Evolutionary conservation across 2,329 filamentous ascomycete species (phyloP).

Genomic region (Amauroascus verrucosus): DNA sequence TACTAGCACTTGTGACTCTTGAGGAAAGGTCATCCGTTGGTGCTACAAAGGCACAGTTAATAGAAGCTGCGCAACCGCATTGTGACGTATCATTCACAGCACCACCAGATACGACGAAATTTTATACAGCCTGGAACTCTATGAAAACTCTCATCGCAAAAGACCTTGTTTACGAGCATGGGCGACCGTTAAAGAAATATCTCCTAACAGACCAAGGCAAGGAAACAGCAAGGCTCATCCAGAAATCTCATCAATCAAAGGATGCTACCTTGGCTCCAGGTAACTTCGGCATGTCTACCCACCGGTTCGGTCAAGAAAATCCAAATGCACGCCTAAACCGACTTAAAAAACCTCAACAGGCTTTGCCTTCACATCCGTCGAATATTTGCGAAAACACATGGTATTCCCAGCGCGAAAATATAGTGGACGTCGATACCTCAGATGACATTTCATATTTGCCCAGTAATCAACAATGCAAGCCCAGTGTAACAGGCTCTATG

Average conservation of each 20-base stretch:
- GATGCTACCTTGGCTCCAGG: background rate
- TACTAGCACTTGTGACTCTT: constrained; percentile 55
- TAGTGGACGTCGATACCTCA: background rate
- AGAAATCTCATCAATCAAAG: constrained; percentile 1
- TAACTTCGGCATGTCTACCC: background rate
- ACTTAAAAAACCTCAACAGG: background rate
- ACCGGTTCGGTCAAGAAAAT: background rate
- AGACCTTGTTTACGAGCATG: constrained; percentile 61
- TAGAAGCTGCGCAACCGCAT: constrained; percentile 58
- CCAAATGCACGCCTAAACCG: background rate
- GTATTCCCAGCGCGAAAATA: background rate
- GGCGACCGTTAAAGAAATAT: constrained; percentile 58
- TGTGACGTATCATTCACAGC: constrained; percentile 64
- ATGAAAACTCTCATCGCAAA: constrained; percentile 67
- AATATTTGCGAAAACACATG: background rate
- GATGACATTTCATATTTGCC: background rate
- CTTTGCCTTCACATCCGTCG: background rate
- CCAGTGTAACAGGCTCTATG: background rate
- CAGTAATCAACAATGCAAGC: background rate
- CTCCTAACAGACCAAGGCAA: constrained; percentile 66
- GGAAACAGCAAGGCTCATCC: constrained; percentile 58
- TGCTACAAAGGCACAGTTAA: constrained; percentile 58
- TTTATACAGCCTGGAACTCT: constrained; percentile 72
- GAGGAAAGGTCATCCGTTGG: constrained; percentile 47
- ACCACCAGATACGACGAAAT: constrained; percentile 56